These are phyloP conservation scores for Discostella stelligeroides DNA, from an alignment of 108 stramenopile genomes.

Conservation along the genomic window DNA sequence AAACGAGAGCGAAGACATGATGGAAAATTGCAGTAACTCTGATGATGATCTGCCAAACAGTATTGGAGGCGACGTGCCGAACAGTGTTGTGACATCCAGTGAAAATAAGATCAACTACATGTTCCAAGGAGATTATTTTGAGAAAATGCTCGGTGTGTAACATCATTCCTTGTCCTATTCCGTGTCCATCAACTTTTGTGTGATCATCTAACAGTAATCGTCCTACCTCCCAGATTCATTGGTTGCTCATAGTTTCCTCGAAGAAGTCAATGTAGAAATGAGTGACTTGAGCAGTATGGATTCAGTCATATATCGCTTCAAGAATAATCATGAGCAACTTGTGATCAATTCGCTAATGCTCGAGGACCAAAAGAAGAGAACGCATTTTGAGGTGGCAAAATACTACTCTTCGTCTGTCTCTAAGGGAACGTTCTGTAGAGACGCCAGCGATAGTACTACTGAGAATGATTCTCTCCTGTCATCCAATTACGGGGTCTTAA, in stretches of 20 bases:
- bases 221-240: conserved; percentile 3
- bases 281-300: conserved; percentile 34
- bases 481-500: conserved; percentile 26
- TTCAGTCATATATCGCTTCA: conserved; percentile 29
- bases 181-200: not conserved
- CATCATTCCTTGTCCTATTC: not conserved
- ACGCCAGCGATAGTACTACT: not conserved
- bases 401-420: conserved; percentile 18
- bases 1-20: not conserved
- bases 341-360: conserved; percentile 33
- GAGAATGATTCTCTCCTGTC: conserved; percentile 18
- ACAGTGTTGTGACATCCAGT: conserved; percentile 8
- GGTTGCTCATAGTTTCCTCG: conserved; percentile 26
- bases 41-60: conserved; percentile 15
- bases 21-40: not conserved
- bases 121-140: conserved; percentile 34
- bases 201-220: not conserved
- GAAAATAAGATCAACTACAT: conserved; percentile 20
- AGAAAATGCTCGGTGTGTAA: conserved; percentile 23
- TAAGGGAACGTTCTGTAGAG: not conserved
- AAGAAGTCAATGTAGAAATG: conserved; percentile 31
- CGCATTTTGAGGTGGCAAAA: conserved; percentile 25
- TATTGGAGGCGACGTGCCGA: conserved; percentile 15
- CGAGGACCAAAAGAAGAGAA: conserved; percentile 29
- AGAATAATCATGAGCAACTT: conserved; percentile 27